Evolutionary conservation across 129 eudicot genomes (phyloP), one percentile per base, ranked within the genome.

Genomic region (Calendula officinalis): DNA sequence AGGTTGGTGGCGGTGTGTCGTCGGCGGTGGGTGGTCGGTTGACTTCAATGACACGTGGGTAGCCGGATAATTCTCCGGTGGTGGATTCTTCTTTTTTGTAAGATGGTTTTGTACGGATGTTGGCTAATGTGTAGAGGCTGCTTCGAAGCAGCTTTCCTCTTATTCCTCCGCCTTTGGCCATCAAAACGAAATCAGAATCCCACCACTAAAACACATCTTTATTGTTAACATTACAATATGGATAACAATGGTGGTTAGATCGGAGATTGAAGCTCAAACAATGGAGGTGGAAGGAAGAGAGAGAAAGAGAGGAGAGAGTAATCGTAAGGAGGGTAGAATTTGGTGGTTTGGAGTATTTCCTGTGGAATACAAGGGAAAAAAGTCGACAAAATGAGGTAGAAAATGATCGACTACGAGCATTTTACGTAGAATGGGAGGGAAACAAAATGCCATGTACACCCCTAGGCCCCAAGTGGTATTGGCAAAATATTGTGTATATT

Each of bases 81-180:
- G 3, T 3, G 0, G 72, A 74, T 33, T 37, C 53, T 32, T 77
- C 81, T 14, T 76, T 69, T n/a, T 69, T 59, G 44, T 61, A 54
- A 7, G 83, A 55, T 7, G 82, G 69, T 66, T 70, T 75, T 13
- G 75, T 12, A 0, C 77, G 83, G 17, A 75, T 40, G 65, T 84
- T 77, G 7, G 85, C 63, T 43, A 87, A 74, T 35, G 95, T 83
- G 43, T 87, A 87, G 38, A 75, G 83, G 67, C 83, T 82, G 79
- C 95, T 86, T 64, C 89, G 75, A 2, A 39, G 81, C 56, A 86
- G 74, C 75, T 83, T 86, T 55, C 79, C 86, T 30, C 72, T 12
- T 43, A 81, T 68, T 38, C 30, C 30, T 22, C 69, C 58, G n/a
- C 79, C 72, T 41, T 52, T 71, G 5, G 76, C 79, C 86, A 76